Conservation (phyloP, 441 rosid species). For the Gossypium lobatum region DNA sequence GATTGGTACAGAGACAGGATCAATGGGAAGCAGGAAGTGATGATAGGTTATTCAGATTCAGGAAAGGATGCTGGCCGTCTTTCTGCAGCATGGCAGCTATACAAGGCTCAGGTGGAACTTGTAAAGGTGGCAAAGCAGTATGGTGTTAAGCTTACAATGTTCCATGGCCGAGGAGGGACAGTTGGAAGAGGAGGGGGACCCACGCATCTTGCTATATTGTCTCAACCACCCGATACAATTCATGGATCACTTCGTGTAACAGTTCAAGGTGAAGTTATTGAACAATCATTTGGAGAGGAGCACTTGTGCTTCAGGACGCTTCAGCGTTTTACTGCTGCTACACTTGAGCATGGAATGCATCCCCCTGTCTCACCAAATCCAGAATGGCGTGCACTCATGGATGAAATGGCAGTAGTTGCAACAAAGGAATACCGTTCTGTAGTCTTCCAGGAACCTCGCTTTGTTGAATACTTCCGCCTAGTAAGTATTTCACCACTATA, state of each 20-base stretch:
- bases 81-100: conserved; percentile 66
- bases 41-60: conserved; percentile 67
- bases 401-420: conserved; percentile 59
- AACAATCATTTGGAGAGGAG: conserved; percentile 64
- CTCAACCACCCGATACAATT: conserved; percentile 64
- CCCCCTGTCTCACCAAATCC: conserved; percentile 58
- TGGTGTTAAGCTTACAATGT: conserved; percentile 56
- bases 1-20: conserved; percentile 59
- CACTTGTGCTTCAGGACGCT: conserved; percentile 61
- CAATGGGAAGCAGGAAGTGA: conserved; percentile 62
- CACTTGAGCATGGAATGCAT: conserved; percentile 69
- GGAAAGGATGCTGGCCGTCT: conserved; percentile 70
- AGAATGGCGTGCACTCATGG: conserved; percentile 63
- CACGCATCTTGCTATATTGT: conserved; percentile 61
- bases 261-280: conserved; percentile 68
- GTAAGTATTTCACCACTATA: conserved; percentile 21
- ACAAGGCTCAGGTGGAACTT: conserved; percentile 58
- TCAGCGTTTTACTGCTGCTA: conserved; percentile 64
- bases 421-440: conserved; percentile 52
- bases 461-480: conserved; percentile 63
- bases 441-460: conserved; percentile 56
- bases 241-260: conserved; percentile 59
- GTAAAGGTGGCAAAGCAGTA: conserved; percentile 51
- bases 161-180: conserved; percentile 69
- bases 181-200: conserved; percentile 78